phyloP scores from a whole-genome alignment of 2,329 filamentous ascomycete genomes.

The Coniochaeta pulveracea region DNA sequence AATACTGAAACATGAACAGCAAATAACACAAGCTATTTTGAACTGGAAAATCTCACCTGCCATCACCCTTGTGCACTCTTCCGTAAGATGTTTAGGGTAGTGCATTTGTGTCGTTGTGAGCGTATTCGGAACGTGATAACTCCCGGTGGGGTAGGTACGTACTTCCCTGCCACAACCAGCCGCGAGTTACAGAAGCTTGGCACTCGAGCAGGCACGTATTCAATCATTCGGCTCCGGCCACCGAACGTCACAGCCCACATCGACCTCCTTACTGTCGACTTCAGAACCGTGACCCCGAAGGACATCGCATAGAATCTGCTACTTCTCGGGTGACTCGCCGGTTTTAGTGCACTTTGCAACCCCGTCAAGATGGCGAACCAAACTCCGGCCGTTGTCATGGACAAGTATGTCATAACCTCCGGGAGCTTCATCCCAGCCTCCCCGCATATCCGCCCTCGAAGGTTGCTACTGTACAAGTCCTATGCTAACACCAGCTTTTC shows the following conservation, averaged over 20 bases:
- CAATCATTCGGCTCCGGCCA: no score
- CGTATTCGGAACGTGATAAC: no score
- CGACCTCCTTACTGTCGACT: slow-evolving; percentile 1
- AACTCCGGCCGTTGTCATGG: slow-evolving; percentile 99
- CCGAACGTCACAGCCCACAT: background rate
- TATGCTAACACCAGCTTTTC: slow-evolving; percentile 26
- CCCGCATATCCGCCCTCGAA: slow-evolving; percentile 9
- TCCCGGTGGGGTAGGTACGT: no score
- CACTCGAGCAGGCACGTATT: slow-evolving; percentile 4
- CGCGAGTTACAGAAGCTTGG: background rate
- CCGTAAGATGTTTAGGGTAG: no score
- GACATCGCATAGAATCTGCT: slow-evolving; percentile 4
- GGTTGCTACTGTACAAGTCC: no score
- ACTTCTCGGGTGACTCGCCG: no score
- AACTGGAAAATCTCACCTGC: no score
- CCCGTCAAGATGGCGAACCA: slow-evolving; percentile 74
- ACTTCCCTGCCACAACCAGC: background rate
- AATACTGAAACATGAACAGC: no score
- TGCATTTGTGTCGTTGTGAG: no score
- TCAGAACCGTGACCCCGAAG: background rate
- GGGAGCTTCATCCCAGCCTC: slow-evolving; percentile 18
- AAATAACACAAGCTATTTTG: no score
- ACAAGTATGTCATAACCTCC: slow-evolving; percentile 58
- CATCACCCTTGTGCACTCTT: no score
- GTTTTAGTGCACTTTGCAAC: no score